These are phyloP conservation scores for Phytophthora ramorum DNA, from an alignment of 352 stramenopile species.

Conservation along the genomic window DNA sequence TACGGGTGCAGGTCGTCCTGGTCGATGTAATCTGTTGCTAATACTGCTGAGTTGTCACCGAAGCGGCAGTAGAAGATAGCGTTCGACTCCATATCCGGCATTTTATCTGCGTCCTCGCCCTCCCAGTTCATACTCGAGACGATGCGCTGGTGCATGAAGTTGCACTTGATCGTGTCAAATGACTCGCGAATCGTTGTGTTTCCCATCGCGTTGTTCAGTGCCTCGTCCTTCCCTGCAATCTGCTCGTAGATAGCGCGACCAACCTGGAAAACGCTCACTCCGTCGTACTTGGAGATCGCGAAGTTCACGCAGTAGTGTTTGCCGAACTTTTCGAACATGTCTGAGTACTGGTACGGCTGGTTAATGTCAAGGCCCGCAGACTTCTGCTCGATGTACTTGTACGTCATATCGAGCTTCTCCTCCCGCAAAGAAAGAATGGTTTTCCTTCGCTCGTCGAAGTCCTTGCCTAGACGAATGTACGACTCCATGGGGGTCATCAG, in stretches of 20 bases:
- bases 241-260: slow-evolving; percentile 77
- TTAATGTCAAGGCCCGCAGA: slow-evolving; percentile 56
- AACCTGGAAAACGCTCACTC: slow-evolving; percentile 65
- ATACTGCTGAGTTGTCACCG: slow-evolving; percentile 64
- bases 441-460: slow-evolving; percentile 69
- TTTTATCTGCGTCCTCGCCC: slow-evolving; percentile 43
- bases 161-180: slow-evolving; percentile 81
- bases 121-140: slow-evolving; percentile 79
- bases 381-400: slow-evolving; percentile 85
- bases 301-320: slow-evolving; percentile 86
- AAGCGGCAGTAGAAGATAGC: slow-evolving; percentile 72
- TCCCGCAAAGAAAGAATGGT: slow-evolving; percentile 68
- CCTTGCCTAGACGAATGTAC: slow-evolving; percentile 68
- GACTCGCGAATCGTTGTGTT: slow-evolving; percentile 72
- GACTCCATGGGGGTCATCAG: slow-evolving; percentile 85
- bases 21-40: slow-evolving; percentile 82
- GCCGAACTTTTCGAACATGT: slow-evolving; percentile 85
- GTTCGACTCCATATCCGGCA: slow-evolving; percentile 80
- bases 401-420: slow-evolving; percentile 82
- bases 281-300: slow-evolving; percentile 76
- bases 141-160: slow-evolving; percentile 84
- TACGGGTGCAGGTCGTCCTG: slow-evolving; percentile 83
- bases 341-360: slow-evolving; percentile 74
- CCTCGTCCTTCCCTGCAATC: slow-evolving; percentile 71
- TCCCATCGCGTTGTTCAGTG: slow-evolving; percentile 60